Base-by-base conservation (phyloP, 164 flowering plant species). In the Tetracentron sinense region DNA sequence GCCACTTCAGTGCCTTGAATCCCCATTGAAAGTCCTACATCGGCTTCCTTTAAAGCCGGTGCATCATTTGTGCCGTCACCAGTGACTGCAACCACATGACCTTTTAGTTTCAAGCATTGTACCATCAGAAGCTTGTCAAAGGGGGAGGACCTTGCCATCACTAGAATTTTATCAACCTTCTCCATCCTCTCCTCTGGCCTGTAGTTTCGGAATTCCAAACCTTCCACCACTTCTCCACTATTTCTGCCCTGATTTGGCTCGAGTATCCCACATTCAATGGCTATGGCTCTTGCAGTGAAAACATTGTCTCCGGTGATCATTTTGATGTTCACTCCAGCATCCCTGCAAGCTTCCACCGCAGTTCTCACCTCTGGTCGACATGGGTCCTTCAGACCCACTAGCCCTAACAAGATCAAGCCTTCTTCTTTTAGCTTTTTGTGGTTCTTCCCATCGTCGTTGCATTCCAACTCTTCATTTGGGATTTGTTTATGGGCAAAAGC, bases 1-100 rank as follows among this genome's bases (percentile, higher is more conserved):
- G 74, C 76, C 7, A 71, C 76, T 69, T 80, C 77, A 16, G 79
- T 73, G 27, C 79, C 79, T 56, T 78, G 79, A n/a, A 77, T 77
- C 2, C 83, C 83, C 81, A 79, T 77, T 2, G 79, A 75, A 10
- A 79, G 74, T 10, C 83, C 85, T 26, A 78, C 53, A 38, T 78
- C 84, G 2, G 79, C 79, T 66, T 74, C 80, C 47, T 74, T 72
- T 0, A 79, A 55, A 25, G 80, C 81, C 3, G 75, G 79, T 6
- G 81, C 81, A 53, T 80, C 81, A 42, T 77, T 80, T 6, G 83
- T 75, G 17, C 78, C 84, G 51, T 76, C 78, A 8, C 84, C 80
- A 0, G 82, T 78, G 60, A 78, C 81, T 38, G 78, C 78, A 10
- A 78, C 81, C 7, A 78, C 82, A 52, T 78, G 75, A 16, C 82